Percentiles rank a stretch among this genome's conserved stretches.
These are phyloP conservation scores for Phytopythium chamaehyphon DNA, from an alignment of 352 stramenopile species.

Conservation along the genomic window DNA sequence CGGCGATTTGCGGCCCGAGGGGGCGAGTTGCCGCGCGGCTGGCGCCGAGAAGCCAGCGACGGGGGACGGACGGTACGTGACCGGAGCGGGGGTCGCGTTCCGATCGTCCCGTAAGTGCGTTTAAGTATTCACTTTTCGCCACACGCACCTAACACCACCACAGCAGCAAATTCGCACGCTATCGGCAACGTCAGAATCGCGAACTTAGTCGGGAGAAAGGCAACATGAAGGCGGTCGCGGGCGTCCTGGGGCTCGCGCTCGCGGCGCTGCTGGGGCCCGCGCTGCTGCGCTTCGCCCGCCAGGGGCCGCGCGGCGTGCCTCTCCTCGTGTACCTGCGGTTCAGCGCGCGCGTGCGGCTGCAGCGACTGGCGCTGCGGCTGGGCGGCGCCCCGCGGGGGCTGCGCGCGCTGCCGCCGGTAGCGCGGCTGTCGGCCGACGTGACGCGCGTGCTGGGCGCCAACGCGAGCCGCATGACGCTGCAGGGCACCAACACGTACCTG, in stretches of 20 bases:
- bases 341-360: constrained; percentile 32
- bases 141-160: no score
- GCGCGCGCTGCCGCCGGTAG: constrained; percentile 34
- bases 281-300: not conserved
- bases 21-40: no score
- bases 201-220: no score
- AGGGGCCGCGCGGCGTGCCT: constrained; percentile 15
- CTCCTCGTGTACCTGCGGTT: constrained; percentile 35
- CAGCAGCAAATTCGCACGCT: no score
- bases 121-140: no score
- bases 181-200: no score
- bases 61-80: no score
- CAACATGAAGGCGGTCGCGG: not conserved
- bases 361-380: constrained; percentile 36
- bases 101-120: no score
- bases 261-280: not conserved
- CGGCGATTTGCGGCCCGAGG: no score
- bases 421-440: constrained; percentile 38
- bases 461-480: constrained; percentile 84
- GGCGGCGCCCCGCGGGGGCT: constrained; percentile 40
- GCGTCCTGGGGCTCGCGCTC: not conserved
- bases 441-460: constrained; percentile 82
- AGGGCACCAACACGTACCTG: constrained; percentile 90
- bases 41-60: no score
- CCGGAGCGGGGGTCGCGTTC: no score